Conservation (phyloP, 257 asterid genomes). For the Salvia rosmarinus region DNA sequence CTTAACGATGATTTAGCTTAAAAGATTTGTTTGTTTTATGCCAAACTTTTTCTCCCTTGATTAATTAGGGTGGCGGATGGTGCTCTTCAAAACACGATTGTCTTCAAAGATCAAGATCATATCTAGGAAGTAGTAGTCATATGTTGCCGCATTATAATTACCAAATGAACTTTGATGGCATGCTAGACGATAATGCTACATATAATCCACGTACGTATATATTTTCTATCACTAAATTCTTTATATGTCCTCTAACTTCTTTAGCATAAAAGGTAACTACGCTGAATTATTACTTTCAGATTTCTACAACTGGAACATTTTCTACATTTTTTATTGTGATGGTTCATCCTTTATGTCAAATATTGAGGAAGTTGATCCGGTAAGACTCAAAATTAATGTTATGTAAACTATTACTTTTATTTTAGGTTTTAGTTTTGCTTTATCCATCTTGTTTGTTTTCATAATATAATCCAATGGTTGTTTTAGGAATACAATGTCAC, state of each 20-base stretch:
- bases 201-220: neutral
- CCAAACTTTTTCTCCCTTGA: too few relatives aligned
- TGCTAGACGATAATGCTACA: neutral
- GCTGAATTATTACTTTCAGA: neutral
- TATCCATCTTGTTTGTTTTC: too few relatives aligned
- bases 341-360: neutral
- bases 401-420: too few relatives aligned
- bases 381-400: neutral
- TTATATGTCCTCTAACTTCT: neutral
- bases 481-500: slow-evolving; percentile 33
- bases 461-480: neutral
- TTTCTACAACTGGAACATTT: neutral
- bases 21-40: neutral
- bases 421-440: too few relatives aligned
- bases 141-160: neutral
- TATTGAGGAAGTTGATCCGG: too few relatives aligned
- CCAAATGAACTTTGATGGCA: neutral
- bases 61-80: slow-evolving; percentile 23
- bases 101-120: neutral
- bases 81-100: neutral
- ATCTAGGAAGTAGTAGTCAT: neutral
- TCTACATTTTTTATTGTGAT: neutral
- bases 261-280: neutral
- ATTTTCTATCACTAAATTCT: neutral
- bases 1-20: neutral